These are phyloP conservation scores for Ceratocystiopsis brevicomis DNA, from an alignment of 2,329 filamentous ascomycete genomes.

Conservation along the genomic window DNA sequence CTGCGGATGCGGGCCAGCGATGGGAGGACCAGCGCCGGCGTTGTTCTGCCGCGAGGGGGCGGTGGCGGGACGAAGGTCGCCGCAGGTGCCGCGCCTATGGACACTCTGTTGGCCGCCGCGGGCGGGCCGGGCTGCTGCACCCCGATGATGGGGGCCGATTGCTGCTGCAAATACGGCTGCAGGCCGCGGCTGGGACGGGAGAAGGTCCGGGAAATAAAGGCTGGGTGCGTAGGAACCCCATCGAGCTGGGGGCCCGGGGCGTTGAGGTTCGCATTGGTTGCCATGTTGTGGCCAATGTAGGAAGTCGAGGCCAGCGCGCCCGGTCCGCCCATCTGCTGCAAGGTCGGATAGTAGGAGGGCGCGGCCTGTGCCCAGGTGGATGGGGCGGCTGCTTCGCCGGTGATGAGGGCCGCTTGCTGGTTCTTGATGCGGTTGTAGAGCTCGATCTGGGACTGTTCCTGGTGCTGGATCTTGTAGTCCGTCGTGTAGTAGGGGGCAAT, in stretches of 20 bases:
- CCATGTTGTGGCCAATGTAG: no score
- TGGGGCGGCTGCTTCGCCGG: not conserved
- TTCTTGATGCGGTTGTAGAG: slow-evolving; percentile 16
- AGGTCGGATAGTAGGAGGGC: not conserved
- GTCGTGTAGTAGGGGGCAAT: slow-evolving; percentile 12
- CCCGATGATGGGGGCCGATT: no score
- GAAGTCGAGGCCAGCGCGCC: no score
- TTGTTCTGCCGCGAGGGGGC: no score
- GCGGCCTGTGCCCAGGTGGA: slow-evolving; percentile 2
- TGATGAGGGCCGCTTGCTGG: slow-evolving; percentile 1
- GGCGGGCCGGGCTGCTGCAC: no score
- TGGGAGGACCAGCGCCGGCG: slow-evolving; percentile 8
- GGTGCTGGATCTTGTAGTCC: slow-evolving; percentile 14
- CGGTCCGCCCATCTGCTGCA: not conserved
- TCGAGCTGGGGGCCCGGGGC: slow-evolving; percentile 1
- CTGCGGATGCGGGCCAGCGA: slow-evolving; percentile 20
- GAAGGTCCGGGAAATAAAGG: slow-evolving; percentile 23
- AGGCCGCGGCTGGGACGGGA: slow-evolving; percentile 2
- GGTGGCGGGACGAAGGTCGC: no score
- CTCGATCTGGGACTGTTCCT: not conserved
- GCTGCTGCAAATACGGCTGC: no score
- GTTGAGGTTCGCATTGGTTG: not conserved
- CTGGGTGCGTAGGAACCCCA: slow-evolving; percentile 27
- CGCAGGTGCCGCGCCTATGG: no score
- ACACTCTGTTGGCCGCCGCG: no score